Conservation (phyloP, 108 stramenopile genomes). For the Hondaea fermentalgiana region DNA sequence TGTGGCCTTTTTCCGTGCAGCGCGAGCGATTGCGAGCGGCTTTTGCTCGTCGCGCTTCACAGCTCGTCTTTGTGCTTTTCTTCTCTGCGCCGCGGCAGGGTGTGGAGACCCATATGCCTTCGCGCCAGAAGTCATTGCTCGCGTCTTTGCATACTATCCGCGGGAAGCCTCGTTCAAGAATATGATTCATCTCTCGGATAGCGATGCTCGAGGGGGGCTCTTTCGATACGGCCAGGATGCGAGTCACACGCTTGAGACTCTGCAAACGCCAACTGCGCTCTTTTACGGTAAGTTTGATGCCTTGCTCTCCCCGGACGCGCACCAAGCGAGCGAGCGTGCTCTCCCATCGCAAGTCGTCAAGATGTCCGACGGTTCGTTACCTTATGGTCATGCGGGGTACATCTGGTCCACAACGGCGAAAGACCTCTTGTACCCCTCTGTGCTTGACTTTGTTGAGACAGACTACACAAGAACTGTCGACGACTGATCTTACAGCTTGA, state of each 20-base stretch:
- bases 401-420: neutral
- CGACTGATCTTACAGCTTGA: too few relatives aligned
- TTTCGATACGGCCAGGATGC: neutral
- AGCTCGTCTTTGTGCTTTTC: neutral
- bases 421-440: neutral
- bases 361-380: neutral
- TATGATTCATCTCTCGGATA: neutral
- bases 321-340: neutral
- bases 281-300: neutral
- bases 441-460: neutral
- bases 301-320: neutral
- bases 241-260: neutral
- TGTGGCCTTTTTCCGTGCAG: neutral
- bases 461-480: too few relatives aligned
- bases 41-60: neutral
- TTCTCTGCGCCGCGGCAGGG: neutral
- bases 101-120: neutral
- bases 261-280: neutral
- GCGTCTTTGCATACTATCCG: neutral
- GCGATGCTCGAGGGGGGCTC: neutral
- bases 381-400: neutral
- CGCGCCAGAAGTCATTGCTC: neutral
- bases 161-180: neutral
- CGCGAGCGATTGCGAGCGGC: neutral
- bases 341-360: neutral